Base-by-base conservation (phyloP, 2,329 filamentous ascomycete species). In the Monosporascus cannonballus region DNA sequence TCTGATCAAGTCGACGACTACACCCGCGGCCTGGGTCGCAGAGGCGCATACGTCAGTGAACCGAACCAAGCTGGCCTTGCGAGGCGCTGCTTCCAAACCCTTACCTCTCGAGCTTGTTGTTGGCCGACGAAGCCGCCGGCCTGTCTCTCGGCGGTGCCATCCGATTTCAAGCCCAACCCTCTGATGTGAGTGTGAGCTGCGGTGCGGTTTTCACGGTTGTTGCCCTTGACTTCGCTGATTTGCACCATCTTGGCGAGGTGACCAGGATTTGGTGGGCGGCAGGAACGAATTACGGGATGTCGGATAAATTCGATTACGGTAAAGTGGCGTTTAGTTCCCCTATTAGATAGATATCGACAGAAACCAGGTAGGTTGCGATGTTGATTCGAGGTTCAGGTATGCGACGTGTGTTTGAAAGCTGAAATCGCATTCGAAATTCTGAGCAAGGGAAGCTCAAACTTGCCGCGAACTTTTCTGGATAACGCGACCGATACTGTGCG, bases 171-270 rank as follows among this genome's bases (percentile, higher is more conserved):
- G 18, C 94, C 94, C 41, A 99, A 80, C 49, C 94, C 94, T 71
- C 91, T 96, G 80, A 99, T 99, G 74, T 99, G 94, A 50, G 93
- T 96, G 74, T 99, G 94, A 63, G 93, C 89, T 56, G 94, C 93
- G 47, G 94, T 99, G 69, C 94, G 86, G 76, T 95, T 94, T 73
- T 96, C 93, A 77, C 94, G 91, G 76, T 86, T 85, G 75, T 90
- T 93, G 76, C 88, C 88, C 79, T 96, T 96, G 67, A 96, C 89
- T 76, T 96, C 91, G 77, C 89, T 95, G 73, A 94, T 91, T 71
- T 91, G 87, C 64, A 93, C 89, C 88, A 92, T 93, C 62, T 67
- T 78, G 70, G 63, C 68, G 66, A 59, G 64, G 55, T n/a, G 42
- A 46, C 42, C 22, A 7, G 42, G 57, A 47, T 14, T 36, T n/a